A percentile compares a stretch with the other conserved stretches of the same genome.
phyloP scores from a whole-genome alignment of 2,329 filamentous ascomycete species.

The Biscogniauxia mediterranea region DNA sequence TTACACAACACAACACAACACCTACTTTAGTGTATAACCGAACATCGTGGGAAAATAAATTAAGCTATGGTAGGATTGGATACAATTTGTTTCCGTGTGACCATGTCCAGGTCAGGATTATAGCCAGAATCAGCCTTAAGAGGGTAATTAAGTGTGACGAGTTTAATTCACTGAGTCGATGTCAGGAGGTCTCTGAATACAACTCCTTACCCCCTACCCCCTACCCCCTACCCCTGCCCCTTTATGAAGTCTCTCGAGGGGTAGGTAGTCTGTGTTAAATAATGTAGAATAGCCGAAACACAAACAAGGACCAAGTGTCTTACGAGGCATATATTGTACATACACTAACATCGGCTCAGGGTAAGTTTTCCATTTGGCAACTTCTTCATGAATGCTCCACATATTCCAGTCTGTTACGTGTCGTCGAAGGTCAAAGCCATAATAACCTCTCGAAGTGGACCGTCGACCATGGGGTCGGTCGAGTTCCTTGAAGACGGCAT shows the following conservation, averaged over 20 bases:
- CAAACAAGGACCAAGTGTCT: no score
- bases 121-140: not conserved
- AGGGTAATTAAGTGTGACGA: not conserved
- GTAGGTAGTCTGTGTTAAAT: no score
- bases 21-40: not conserved
- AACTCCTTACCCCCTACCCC: not conserved
- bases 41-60: not conserved
- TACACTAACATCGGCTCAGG: no score
- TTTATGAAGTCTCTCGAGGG: not conserved
- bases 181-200: not conserved
- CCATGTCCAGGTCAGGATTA: not conserved
- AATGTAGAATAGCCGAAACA: no score
- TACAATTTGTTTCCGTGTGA: not conserved
- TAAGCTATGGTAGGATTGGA: not conserved
- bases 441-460: no score
- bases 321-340: no score
- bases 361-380: no score
- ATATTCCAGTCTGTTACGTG: no score
- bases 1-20: not conserved
- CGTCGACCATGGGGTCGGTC: no score
- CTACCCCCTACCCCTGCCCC: no score
- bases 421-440: no score
- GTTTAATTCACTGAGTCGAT: not conserved
- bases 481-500: not conserved
- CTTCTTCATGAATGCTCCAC: no score